These are phyloP conservation scores for Penicillium sp. DNA, from an alignment of 2,329 filamentous ascomycete genomes.

Conservation along the genomic window DNA sequence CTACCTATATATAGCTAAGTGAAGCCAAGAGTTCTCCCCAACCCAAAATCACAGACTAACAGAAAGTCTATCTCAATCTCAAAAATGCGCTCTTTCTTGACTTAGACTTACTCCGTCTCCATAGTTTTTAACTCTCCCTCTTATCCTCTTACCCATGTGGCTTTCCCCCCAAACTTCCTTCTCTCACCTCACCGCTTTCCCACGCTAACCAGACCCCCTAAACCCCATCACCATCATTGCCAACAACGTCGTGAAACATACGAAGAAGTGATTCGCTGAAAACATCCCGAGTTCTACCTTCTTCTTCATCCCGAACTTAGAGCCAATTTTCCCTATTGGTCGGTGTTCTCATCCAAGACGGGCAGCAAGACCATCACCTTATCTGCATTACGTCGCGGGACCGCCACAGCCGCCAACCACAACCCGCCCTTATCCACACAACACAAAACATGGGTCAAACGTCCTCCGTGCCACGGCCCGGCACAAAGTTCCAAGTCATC, in stretches of 20 bases:
- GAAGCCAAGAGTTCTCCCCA: not conserved
- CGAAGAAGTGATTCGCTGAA: not conserved
- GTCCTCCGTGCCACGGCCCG: constrained; percentile 27
- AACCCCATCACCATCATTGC: not conserved
- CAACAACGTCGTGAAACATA: not conserved
- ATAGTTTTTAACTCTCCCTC: not conserved
- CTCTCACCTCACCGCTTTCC: not conserved
- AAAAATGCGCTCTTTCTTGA: not conserved
- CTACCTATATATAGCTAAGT: not conserved
- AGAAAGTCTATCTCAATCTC: not conserved
- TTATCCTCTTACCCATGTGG: too few relatives aligned
- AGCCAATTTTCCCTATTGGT: not conserved
- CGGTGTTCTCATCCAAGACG: not conserved
- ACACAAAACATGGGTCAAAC: constrained; percentile 29
- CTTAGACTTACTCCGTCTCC: not conserved
- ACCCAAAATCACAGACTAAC: not conserved
- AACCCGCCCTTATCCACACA: not conserved
- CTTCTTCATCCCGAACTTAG: too few relatives aligned
- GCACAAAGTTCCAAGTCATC: constrained; percentile 34
- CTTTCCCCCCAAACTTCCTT: not conserved
- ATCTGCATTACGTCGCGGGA: constrained; percentile 3
- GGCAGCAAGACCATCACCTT: not conserved
- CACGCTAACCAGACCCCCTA: not conserved
- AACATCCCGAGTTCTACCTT: not conserved
- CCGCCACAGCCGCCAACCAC: constrained; percentile 4